These are phyloP conservation scores for Vicia sativa DNA, from an alignment of 306 rosid species.

Conservation along the genomic window DNA sequence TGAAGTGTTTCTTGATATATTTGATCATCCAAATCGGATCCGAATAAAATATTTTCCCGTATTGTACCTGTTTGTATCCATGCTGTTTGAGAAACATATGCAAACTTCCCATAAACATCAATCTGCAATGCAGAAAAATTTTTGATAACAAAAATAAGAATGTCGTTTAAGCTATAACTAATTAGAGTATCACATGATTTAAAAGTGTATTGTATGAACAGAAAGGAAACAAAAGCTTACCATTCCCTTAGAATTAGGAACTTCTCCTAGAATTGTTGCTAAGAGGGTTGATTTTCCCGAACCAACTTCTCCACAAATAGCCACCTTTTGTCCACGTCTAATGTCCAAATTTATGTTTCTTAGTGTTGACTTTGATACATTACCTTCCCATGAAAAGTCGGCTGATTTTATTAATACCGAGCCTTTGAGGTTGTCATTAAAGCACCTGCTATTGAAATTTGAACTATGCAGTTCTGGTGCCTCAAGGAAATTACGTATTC, in stretches of 20 bases:
- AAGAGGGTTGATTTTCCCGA: slow-evolving; percentile 9
- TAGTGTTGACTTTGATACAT: neutral
- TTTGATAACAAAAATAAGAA: no score
- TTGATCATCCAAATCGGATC: slow-evolving; percentile 48
- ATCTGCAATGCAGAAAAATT: slow-evolving; percentile 27
- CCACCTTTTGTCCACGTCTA: neutral
- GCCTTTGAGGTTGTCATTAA: neutral
- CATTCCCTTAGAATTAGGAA: neutral
- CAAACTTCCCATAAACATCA: slow-evolving; percentile 48
- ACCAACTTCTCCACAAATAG: slow-evolving; percentile 17
- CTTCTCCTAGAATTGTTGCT: slow-evolving; percentile 14
- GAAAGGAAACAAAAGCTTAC: neutral
- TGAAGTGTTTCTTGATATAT: slow-evolving; percentile 54
- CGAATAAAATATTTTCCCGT: slow-evolving; percentile 55
- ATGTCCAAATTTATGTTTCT: neutral
- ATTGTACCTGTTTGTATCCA: slow-evolving; percentile 65
- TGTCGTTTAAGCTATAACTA: no score
- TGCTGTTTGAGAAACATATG: slow-evolving; percentile 67
- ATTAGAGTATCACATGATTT: neutral
- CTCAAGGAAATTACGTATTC: neutral
- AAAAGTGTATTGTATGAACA: neutral
- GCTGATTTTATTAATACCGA: neutral
- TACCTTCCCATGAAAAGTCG: slow-evolving; percentile 5
- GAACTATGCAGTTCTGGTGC: neutral
- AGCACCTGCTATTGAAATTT: neutral